Base-by-base conservation (phyloP, 306 rosid genomes). In the Carpinus viminea region DNA sequence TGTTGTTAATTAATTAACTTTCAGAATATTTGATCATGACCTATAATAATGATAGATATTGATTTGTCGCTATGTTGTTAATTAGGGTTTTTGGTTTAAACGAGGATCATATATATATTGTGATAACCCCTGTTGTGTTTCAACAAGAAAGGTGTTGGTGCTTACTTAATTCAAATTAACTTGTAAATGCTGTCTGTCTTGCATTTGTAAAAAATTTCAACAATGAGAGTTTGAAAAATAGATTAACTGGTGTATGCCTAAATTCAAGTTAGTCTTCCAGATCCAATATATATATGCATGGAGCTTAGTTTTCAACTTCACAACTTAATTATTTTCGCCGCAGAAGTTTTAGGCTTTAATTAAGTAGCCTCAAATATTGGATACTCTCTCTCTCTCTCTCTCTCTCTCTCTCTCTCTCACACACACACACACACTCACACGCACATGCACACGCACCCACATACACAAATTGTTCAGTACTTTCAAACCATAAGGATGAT, bases 1-100 rank as follows among this genome's bases (percentile, higher is more conserved):
- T 71, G 57, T 26, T 46, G 36, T 48, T 70, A 46, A 21, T 24
- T 70, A 68, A 26, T 36, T 71, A 70, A 36, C 68, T 61, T 65
- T 38, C 56, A 52, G 81, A 77, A 48, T 48, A 48, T 74, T 78
- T 81, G 26, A 24, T 24, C 34, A 31, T 31, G 85, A 81, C 80
- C 73, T 55, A 10, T 48, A 53, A 70, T 68, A 38, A 3, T 38
- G 79, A 70, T 31, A 72, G 75, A 65, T 77, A 80, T 72, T 76
- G 45, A 55, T 46, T 80, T 34, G 43, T 72, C 21, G 74, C 51
- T 34, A 26, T 48, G 26, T 46, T 48, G 26, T 46, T 79, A 79
- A 31, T 31, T 31, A 31, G 34, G 75, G 75, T 69, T 71, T 80
- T 83, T 21, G 13, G 52, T 21, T 65, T 52, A 12, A 31, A 45